Base-by-base conservation (phyloP, 1,284 basidiomycete genomes). In the Trametes versicolor region DNA sequence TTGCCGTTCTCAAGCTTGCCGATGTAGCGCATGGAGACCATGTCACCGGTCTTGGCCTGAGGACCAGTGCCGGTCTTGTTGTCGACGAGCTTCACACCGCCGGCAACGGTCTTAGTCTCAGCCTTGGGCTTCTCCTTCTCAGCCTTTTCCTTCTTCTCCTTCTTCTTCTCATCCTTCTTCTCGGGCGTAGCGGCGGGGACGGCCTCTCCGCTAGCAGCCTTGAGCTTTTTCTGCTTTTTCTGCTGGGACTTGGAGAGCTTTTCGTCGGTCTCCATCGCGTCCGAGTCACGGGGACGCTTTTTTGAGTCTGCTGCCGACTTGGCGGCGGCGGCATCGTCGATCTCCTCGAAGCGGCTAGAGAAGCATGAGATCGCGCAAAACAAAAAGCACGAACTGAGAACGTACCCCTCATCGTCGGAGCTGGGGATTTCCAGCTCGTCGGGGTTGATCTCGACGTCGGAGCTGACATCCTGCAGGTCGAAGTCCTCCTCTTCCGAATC, bases 1-100 rank as follows among this genome's bases (percentile, higher is more conserved):
- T 93, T 95, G 71, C 95, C 96, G 76, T 92, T 90, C 69, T 81
- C 80, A 52, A 98, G 86, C 81, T 96, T 97, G 72, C 95, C 97
- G 71, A 96, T 88, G 78, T 97, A 97, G 59, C 95, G 86, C 93
- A 99, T 95, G 67, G 83, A 84, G 60, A 98, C 85, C 63, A 84
- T 89, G 81, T 92, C 89, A 50, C 97, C 97, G 62, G 89, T 86
- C 84, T 97, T 98, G 39, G 94, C 96, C 73, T 83, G 83, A 37
- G 92, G 89, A 23, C 97, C 97, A 10, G 85, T 86, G 56, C 97
- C 97, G 50, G 88, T 74, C 76, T 91, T 96, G 73, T 84, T 78
- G 77, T 98, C 97, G 72, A 87, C 83, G 71, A 96, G 83, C 76
- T 93, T 87, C 62, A 98, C 81, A 47, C 96, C 97, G 41, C 89